A percentile compares a stretch with the other conserved stretches of the same genome.
phyloP scores from a whole-genome alignment of 2,329 filamentous ascomycete species.

The Myriosclerotinia curreyana region DNA sequence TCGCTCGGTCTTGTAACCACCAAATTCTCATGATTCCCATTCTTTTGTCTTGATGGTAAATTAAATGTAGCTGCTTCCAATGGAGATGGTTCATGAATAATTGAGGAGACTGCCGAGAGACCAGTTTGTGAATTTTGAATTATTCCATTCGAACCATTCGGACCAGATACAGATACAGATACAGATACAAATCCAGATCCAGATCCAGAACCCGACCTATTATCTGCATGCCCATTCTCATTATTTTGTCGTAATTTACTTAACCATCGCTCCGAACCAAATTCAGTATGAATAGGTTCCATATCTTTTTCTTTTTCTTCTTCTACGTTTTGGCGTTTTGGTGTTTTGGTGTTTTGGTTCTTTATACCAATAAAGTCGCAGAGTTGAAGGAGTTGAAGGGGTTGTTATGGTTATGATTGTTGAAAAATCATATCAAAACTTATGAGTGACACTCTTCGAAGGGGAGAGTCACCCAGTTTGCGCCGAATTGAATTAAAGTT shows the following conservation, averaged over 20 bases:
- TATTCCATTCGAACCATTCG: conserved; percentile 27
- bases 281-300: conserved; percentile 63
- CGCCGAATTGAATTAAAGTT: conserved; percentile 26
- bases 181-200: not conserved
- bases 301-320: conserved; percentile 47
- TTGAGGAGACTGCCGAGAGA: conserved; percentile 15
- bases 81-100: conserved; percentile 21
- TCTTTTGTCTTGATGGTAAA: conserved; percentile 35
- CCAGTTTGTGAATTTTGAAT: conserved; percentile 31
- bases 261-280: conserved; percentile 63
- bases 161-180: not conserved
- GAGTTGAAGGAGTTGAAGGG: too few species aligned
- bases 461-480: conserved; percentile 28
- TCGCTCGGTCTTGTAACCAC: conserved; percentile 33
- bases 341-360: too few species aligned
- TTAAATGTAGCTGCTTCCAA: conserved; percentile 34
- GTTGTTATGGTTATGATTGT: too few species aligned
- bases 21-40: conserved; percentile 27
- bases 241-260: conserved; percentile 57
- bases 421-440: conserved; percentile 37
- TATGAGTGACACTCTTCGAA: conserved; percentile 28
- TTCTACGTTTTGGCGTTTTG: too few species aligned
- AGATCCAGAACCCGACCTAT: conserved; percentile 1
- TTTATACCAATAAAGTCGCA: conserved; percentile 37
- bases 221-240: conserved; percentile 43